A percentile compares a stretch with the other conserved stretches of the same genome.
phyloP scores from a whole-genome alignment of 805 yeast species.

The Isabelozyma pseudorhagii region DNA sequence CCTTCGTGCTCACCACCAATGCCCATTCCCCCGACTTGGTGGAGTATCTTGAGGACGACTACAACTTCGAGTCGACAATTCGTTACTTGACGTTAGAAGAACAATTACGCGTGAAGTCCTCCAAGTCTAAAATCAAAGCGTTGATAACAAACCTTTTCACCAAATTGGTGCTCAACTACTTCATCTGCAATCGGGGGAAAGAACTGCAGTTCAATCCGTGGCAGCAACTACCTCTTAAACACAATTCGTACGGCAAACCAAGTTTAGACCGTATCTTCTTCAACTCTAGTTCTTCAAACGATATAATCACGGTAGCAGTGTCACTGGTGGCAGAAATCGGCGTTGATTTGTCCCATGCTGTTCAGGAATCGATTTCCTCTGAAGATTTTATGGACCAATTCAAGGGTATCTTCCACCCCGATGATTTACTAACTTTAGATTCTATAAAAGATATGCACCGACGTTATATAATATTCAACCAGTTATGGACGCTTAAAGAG shows the following conservation, averaged over 20 bases:
- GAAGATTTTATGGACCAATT: slow-evolving; percentile 32
- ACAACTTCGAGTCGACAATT: slow-evolving; percentile 47
- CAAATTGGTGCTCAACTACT: slow-evolving; percentile 35
- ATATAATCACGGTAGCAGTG: slow-evolving; percentile 45
- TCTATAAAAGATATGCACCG: slow-evolving; percentile 5
- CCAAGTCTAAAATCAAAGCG: slow-evolving; percentile 29
- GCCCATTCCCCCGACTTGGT: slow-evolving; percentile 6
- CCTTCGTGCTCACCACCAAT: neutral
- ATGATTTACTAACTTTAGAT: slow-evolving; percentile 32
- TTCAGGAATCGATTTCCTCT: slow-evolving; percentile 20
- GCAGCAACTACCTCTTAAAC: slow-evolving; percentile 20
- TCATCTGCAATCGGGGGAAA: slow-evolving; percentile 11
- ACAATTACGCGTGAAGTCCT: slow-evolving; percentile 39
- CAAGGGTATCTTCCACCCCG: slow-evolving; percentile 36
- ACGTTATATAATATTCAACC: slow-evolving; percentile 42
- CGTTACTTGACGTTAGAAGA: slow-evolving; percentile 41
- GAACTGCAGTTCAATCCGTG: slow-evolving; percentile 12
- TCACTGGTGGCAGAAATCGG: slow-evolving; percentile 23
- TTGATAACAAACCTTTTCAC: slow-evolving; percentile 48
- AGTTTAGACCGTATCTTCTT: slow-evolving; percentile 33
- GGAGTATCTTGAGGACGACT: slow-evolving; percentile 25
- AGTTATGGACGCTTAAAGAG: slow-evolving; percentile 79
- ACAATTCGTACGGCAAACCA: slow-evolving; percentile 59
- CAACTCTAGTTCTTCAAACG: slow-evolving; percentile 60
- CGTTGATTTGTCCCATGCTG: slow-evolving; percentile 36